Evolutionary conservation across 129 eudicot species (phyloP).

Genomic region (Saussurea involucrata): DNA sequence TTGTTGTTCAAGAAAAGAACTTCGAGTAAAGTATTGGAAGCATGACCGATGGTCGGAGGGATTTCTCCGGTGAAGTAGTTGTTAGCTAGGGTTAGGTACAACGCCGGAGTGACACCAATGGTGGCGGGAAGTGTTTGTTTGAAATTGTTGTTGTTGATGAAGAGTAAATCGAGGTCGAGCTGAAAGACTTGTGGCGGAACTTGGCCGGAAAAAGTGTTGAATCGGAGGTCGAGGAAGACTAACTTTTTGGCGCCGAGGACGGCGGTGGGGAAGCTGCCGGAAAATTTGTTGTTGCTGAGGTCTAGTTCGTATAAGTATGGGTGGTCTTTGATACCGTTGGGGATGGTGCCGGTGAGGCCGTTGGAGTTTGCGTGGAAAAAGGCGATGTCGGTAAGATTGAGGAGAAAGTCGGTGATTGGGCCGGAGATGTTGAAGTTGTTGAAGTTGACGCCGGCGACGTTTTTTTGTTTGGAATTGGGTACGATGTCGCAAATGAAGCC

Average conservation of each 20-base stretch:
- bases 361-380: conserved; percentile 57
- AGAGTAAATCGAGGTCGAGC: conserved; percentile 37
- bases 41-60: conserved; percentile 31
- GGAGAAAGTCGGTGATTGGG: conserved; percentile 22
- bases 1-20: conserved; percentile 38
- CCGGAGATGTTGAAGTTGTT: conserved; percentile 31
- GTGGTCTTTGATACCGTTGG: neutral
- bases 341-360: conserved; percentile 33
- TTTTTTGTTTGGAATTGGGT: neutral
- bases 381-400: conserved; percentile 32
- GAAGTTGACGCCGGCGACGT: conserved; percentile 37
- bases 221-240: conserved; percentile 42
- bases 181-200: conserved; percentile 36
- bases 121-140: conserved; percentile 27
- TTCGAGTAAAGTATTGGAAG: conserved; percentile 25
- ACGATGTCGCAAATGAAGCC: conserved; percentile 39
- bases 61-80: conserved; percentile 38
- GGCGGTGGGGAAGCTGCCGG: conserved; percentile 30
- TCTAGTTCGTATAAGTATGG: conserved; percentile 36
- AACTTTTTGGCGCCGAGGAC: conserved; percentile 19
- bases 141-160: conserved; percentile 45
- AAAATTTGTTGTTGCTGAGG: conserved; percentile 38
- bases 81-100: conserved; percentile 41
- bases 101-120: conserved; percentile 33
- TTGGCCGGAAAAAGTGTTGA: conserved; percentile 30